These are phyloP conservation scores for Starmera dryadoides DNA, from an alignment of 805 yeast genomes.

Conservation along the genomic window DNA sequence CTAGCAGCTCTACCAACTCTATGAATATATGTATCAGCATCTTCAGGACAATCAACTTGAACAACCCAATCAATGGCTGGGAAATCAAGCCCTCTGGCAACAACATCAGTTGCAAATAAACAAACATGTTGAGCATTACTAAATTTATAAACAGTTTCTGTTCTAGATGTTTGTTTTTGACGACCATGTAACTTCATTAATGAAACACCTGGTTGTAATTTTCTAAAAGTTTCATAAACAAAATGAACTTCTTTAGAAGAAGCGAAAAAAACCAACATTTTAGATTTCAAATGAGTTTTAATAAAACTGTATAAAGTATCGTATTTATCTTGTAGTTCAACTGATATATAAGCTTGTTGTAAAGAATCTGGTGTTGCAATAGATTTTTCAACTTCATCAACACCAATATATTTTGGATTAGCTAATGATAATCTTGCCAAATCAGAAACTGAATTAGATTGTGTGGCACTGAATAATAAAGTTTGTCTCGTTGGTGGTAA, in stretches of 20 bases:
- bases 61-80: slow-evolving; percentile 91
- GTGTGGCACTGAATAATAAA: slow-evolving; percentile 90
- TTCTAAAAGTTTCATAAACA: slow-evolving; percentile 24
- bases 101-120: slow-evolving; percentile 96
- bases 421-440: slow-evolving; percentile 85
- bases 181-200: slow-evolving; percentile 79
- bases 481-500: slow-evolving; percentile 90
- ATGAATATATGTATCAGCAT: slow-evolving; percentile 86
- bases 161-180: slow-evolving; percentile 69
- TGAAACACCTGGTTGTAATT: slow-evolving; percentile 35
- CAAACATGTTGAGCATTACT: slow-evolving; percentile 40
- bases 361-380: slow-evolving; percentile 76
- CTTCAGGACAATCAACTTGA: slow-evolving; percentile 92
- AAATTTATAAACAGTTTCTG: slow-evolving; percentile 61
- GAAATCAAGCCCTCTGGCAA: slow-evolving; percentile 94
- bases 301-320: slow-evolving; percentile 68
- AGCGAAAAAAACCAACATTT: slow-evolving; percentile 75
- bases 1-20: slow-evolving; percentile 96
- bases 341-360: slow-evolving; percentile 74
- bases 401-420: slow-evolving; percentile 85
- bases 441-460: slow-evolving; percentile 76
- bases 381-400: slow-evolving; percentile 56
- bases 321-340: slow-evolving; percentile 72
- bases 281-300: slow-evolving; percentile 72
- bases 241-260: slow-evolving; percentile 48